phyloP scores from a whole-genome alignment of 2,329 filamentous ascomycete species.

The Hypoxylon sp. region DNA sequence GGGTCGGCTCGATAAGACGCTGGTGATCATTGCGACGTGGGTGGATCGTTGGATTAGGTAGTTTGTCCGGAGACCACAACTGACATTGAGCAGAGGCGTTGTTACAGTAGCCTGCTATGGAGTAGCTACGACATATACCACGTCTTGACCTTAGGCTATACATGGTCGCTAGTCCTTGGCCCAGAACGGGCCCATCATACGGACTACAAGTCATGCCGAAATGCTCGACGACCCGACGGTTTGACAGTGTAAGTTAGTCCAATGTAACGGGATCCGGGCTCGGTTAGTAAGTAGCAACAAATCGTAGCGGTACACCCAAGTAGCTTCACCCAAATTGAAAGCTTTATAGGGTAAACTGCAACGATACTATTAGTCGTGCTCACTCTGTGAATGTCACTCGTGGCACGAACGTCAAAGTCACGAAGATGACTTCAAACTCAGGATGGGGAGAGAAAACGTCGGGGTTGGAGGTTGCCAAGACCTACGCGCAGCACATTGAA shows the following conservation, averaged over 20 bases:
- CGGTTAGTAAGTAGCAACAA: conserved; percentile 22
- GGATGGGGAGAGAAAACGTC: conserved; percentile 52
- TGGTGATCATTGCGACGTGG: conserved; percentile 14
- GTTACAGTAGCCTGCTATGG: conserved; percentile 6
- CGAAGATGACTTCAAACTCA: conserved; percentile 49
- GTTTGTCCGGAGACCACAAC: conserved; percentile 24
- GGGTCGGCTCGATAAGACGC: conserved; percentile 22
- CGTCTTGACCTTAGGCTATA: conserved; percentile 40
- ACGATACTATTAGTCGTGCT: background rate
- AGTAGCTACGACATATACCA: conserved; percentile 10
- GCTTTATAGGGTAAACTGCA: conserved; percentile 6
- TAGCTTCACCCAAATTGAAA: background rate
- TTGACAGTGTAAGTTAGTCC: conserved; percentile 13
- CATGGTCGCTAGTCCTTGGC: conserved; percentile 26
- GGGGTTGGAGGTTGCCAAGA: conserved; percentile 53
- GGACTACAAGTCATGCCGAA: conserved; percentile 26
- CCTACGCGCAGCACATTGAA: conserved; percentile 47
- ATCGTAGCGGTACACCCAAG: background rate
- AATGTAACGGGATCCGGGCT: conserved; percentile 19
- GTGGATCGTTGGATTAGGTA: conserved; percentile 25
- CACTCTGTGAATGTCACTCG: background rate
- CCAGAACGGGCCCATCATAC: conserved; percentile 32
- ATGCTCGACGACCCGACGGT: conserved; percentile 10
- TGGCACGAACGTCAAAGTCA: background rate
- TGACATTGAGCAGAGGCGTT: conserved; percentile 17